Evolutionary conservation across 352 stramenopile genomes (phyloP).

Genomic region (Phytophthora constricta): DNA sequence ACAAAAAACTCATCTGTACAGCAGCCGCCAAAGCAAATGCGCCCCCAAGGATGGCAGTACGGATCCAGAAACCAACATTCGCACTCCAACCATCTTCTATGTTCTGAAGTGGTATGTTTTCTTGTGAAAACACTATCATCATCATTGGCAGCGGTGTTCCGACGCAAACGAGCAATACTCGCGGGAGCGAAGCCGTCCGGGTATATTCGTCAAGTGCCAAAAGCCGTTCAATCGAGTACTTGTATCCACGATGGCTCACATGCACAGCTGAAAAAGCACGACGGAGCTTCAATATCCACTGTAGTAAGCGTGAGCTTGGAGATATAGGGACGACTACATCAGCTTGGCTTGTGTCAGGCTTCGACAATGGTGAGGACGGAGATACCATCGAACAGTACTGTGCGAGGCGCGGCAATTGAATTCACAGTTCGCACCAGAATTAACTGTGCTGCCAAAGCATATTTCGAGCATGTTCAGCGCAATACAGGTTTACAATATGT

Average conservation of each 20-base stretch:
- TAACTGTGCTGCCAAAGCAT: background rate
- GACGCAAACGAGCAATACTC: slow-evolving; percentile 20
- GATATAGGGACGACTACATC: background rate
- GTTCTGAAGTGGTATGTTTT: slow-evolving; percentile 28
- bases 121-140: slow-evolving; percentile 13
- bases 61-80: slow-evolving; percentile 29
- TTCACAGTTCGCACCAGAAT: too few species aligned
- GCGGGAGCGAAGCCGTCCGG: background rate
- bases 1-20: slow-evolving; percentile 5
- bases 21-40: slow-evolving; percentile 11
- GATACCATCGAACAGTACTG: background rate
- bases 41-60: slow-evolving; percentile 1
- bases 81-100: slow-evolving; percentile 15
- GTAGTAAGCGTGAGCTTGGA: background rate
- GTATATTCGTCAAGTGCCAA: slow-evolving; percentile 22
- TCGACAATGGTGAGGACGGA: background rate
- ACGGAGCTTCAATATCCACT: background rate
- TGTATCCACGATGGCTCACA: slow-evolving; percentile 21
- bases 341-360: background rate
- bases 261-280: slow-evolving; percentile 13
- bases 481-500: background rate
- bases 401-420: too few species aligned
- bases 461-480: background rate
- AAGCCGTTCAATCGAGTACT: slow-evolving; percentile 29
- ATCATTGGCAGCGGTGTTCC: slow-evolving; percentile 23